Base-by-base conservation (phyloP, 176 grass and related monocot species). In the Pontederia crassipes region DNA sequence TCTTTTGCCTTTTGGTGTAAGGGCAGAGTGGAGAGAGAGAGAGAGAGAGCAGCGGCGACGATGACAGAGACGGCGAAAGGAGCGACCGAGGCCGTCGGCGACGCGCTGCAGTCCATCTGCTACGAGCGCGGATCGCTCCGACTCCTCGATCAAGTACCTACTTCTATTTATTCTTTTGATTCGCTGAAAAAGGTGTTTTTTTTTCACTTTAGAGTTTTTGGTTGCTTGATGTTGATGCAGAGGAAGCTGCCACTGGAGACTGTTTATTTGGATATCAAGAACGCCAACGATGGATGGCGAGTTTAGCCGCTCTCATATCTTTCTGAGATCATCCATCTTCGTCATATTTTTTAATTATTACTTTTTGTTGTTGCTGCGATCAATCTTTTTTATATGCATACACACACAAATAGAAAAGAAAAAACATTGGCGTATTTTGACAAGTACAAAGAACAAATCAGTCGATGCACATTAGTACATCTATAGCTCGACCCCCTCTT, bases 211-310 rank as follows among this genome's bases (percentile, higher is more conserved):
- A 46, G 8, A 4, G 7, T 16, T 11, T 35, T 58, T 51, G 57
- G 67, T 7, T 66, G 46, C 57, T 47, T 76, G 71, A 2, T 61
- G 2, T 16, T 63, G 2, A 11, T 40, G 48, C 76, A 90, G 87
- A 97, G 79, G 70, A 91, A 79, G 54, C 78, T 97, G 49, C 87
- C 92, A 15, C 79, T 91, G 2, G 81, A 79, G 64, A 80, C 71
- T 59, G 68, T 72, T 17, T 95, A 89, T 70, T 75, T 91, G 62
- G 73, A 88, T 69, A 67, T 97, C 26, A 81, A 69, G 59, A 62
- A 57, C 54, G 79, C 87, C 62, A 26, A 15, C 2, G 84, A 97
- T 67, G 92, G 92, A 82, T 97, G 87, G 92, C 91, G 59, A 79
- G 86, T 49, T 70, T 56, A 3, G 17, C 20, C 20, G 20, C 17